Conservation (phyloP, 2,329 filamentous ascomycete genomes). For the Trichoderma semiorbis region DNA sequence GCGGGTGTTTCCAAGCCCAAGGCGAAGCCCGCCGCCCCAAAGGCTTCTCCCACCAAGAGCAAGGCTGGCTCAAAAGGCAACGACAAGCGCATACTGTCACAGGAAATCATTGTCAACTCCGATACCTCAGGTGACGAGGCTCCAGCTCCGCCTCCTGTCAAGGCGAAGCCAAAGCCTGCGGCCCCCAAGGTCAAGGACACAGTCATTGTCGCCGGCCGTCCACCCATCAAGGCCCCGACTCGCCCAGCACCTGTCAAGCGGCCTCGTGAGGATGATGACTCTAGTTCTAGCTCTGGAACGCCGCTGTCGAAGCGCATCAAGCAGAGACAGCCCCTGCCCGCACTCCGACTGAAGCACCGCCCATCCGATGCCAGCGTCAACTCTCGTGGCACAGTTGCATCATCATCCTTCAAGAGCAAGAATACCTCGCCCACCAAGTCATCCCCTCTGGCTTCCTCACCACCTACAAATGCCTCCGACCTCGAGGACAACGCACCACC, state of each 20-base stretch:
- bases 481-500: slow-evolving; percentile 45
- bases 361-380: slow-evolving; percentile 48
- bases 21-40: slow-evolving; percentile 27
- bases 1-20: slow-evolving; percentile 26
- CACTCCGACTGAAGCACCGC: slow-evolving; percentile 40
- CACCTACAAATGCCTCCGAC: slow-evolving; percentile 63
- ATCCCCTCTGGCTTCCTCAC: slow-evolving; percentile 62
- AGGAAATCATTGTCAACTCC: slow-evolving; percentile 55
- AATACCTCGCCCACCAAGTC: slow-evolving; percentile 60
- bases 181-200: slow-evolving; percentile 32
- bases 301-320: slow-evolving; percentile 58
- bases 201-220: slow-evolving; percentile 33
- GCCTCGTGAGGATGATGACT: slow-evolving; percentile 49
- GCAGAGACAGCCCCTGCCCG: slow-evolving; percentile 40
- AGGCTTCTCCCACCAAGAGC: slow-evolving; percentile 42
- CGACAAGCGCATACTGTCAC: slow-evolving; percentile 48
- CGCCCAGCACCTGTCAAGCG: slow-evolving; percentile 46
- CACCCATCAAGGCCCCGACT: slow-evolving; percentile 31
- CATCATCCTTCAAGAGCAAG: slow-evolving; percentile 47
- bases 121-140: slow-evolving; percentile 52
- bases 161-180: slow-evolving; percentile 30
- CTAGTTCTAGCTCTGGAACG: slow-evolving; percentile 58
- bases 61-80: slow-evolving; percentile 36
- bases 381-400: slow-evolving; percentile 31
- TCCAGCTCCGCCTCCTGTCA: slow-evolving; percentile 29